Conservation (phyloP, 2,329 filamentous ascomycete genomes). For the Cytospora mali region DNA sequence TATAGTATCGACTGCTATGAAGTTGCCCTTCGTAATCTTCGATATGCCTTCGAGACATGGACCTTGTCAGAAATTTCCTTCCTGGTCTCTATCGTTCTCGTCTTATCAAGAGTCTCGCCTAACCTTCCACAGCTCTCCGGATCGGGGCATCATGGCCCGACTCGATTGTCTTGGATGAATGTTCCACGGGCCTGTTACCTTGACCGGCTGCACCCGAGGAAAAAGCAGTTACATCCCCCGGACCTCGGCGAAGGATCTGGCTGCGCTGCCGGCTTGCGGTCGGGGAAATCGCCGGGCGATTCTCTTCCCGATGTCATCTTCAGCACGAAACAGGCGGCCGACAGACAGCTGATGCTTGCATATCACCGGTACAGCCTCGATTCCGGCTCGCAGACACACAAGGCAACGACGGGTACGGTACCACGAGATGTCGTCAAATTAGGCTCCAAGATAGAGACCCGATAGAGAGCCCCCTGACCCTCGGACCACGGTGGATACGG, state of each 20-base stretch:
- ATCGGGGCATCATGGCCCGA: conserved; percentile 8
- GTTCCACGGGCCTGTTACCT: conserved; percentile 2
- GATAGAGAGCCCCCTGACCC: conserved; percentile 4
- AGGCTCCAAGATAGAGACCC: conserved; percentile 12
- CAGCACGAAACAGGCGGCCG: background rate
- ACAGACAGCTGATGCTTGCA: background rate
- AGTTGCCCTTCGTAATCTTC: conserved; percentile 10
- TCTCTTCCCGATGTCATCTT: conserved; percentile 12
- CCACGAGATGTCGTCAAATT: conserved; percentile 24
- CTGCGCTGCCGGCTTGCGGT: conserved; percentile 10
- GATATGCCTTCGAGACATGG: conserved; percentile 23
- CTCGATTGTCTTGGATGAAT: conserved; percentile 9
- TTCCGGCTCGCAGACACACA: background rate
- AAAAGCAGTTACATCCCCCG: conserved; percentile 15
- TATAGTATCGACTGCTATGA: background rate
- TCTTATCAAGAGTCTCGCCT: conserved; percentile 5
- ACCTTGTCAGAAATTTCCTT: background rate
- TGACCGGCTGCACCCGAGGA: conserved; percentile 25
- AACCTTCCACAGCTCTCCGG: background rate
- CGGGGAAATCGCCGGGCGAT: conserved; percentile 8
- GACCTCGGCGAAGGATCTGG: conserved; percentile 2
- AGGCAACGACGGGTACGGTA: conserved; percentile 17
- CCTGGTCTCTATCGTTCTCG: background rate
- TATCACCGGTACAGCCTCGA: background rate
- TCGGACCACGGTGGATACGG: conserved; percentile 13